phyloP scores from a whole-genome alignment of 495 filamentous ascomycete genomes.

The Apiosordaria backusii region DNA sequence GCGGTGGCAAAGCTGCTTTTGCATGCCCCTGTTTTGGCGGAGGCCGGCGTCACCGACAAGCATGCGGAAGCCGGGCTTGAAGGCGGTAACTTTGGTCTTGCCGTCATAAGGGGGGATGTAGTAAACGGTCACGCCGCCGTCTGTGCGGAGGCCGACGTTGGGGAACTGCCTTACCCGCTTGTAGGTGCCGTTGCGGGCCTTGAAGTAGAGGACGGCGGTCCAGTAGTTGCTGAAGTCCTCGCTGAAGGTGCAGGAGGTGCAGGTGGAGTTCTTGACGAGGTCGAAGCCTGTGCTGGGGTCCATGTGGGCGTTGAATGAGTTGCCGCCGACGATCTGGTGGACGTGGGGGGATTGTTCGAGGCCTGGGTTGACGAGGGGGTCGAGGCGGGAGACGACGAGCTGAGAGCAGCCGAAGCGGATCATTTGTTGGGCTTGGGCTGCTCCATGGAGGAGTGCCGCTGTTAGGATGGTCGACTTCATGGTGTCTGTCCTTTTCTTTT shows the following conservation, averaged over 20 bases:
- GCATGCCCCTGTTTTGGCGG: conserved; percentile 27
- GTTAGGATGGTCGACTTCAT: conserved; percentile 33
- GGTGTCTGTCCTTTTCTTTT: conserved; percentile 24
- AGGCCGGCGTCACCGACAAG: conserved; percentile 37
- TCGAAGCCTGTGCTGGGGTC: conserved; percentile 29
- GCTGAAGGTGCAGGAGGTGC: conserved; percentile 40
- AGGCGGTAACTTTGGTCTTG: conserved; percentile 43
- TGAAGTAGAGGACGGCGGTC: conserved; percentile 45
- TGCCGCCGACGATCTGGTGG: conserved; percentile 43
- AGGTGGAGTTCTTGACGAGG: conserved; percentile 36
- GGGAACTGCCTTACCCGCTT: conserved; percentile 43
- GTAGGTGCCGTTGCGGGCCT: conserved; percentile 42
- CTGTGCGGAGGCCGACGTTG: conserved; percentile 39
- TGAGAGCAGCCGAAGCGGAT: conserved; percentile 45
- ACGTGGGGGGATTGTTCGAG: conserved; percentile 36
- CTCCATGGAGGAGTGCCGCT: conserved; percentile 41
- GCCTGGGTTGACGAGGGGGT: conserved; percentile 41
- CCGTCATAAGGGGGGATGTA: conserved; percentile 48
- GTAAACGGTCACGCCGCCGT: conserved; percentile 47
- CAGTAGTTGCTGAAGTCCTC: conserved; percentile 49
- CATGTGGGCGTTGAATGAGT: conserved; percentile 43
- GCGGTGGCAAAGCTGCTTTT: conserved; percentile 42
- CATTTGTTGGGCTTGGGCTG: conserved; percentile 32
- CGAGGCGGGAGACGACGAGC: conserved; percentile 39
- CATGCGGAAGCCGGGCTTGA: conserved; percentile 44